Percentiles rank a stretch among this genome's conserved stretches.
Conservation (phyloP, 1,284 basidiomycete genomes). For the Tilletia walkeri region DNA sequence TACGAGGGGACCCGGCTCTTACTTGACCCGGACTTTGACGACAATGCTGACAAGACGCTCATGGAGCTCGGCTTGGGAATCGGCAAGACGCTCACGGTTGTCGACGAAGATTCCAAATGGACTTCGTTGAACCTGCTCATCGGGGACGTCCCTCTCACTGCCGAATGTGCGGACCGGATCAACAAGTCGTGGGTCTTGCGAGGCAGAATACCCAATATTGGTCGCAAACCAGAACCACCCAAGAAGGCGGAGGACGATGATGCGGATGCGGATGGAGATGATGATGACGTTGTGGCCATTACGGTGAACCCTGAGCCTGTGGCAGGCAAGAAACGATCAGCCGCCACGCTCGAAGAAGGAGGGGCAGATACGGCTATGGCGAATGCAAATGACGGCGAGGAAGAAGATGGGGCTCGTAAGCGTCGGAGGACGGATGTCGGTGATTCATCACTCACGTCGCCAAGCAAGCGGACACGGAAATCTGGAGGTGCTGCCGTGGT, state of each 20-base stretch:
- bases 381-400: background rate
- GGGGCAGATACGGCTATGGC: background rate
- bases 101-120: conserved; percentile 69
- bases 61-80: conserved; percentile 66
- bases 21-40: conserved; percentile 84
- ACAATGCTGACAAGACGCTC: conserved; percentile 72
- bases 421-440: conserved; percentile 5
- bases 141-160: conserved; percentile 15
- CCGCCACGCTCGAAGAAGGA: background rate
- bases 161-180: background rate
- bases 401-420: background rate
- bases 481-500: background rate
- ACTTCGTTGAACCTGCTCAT: conserved; percentile 41
- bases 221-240: background rate
- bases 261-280: background rate
- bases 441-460: background rate
- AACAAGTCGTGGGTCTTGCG: conserved; percentile 1
- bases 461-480: background rate
- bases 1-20: conserved; percentile 80
- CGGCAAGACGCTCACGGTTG: conserved; percentile 80
- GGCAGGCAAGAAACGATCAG: conserved; percentile 15
- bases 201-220: conserved; percentile 13
- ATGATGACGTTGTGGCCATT: conserved; percentile 14
- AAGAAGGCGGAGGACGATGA: background rate
- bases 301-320: conserved; percentile 1